Base-by-base conservation (phyloP, 2,329 filamentous ascomycete species). In the Colletotrichum noveboracense region DNA sequence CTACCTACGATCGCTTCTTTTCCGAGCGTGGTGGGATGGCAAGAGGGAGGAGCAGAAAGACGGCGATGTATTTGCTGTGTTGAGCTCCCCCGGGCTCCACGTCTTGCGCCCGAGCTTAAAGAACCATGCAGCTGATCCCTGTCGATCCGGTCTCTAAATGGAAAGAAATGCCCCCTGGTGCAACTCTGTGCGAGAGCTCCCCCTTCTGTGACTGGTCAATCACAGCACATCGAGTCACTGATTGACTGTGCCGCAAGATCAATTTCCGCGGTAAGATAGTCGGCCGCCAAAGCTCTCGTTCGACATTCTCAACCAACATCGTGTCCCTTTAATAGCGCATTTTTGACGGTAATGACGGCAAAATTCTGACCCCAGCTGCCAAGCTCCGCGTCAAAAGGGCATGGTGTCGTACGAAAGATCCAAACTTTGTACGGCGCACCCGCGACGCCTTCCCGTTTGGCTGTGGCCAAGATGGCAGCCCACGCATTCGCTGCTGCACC, bases 231-330 rank as follows among this genome's bases (percentile, higher is more conserved):
- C 34, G 62, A 67, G 64, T 36, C 64, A 75, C 28, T 32, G 38
- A 64, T 56, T 61, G 43, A 43, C 70, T 48, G 70, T 75, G 73
- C 73, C 74, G 74, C 74, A 65, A 26, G 62, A 10, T 30, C 6
- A 58, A 74, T 76, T 65, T 76, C 74, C 56, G 26, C 65, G 21
- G 4, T 24, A 26, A 48, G 9, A 30, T 60, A 24, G 10, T 43
- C 21, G 24, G 7, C 58, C 58, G 38, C 8, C 18, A 24, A n/a
- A 36, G 24, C n/a, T 66, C 9, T 34, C 32, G 64, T 21, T 30
- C 32, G 38, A 73, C 52, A 64, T 65, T 70, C 30, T 32, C 58
- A 32, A 32, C 62, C 28, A 48, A 60, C 48, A 28, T 14, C 24
- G 52, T 34, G 36, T 66, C 13, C 36, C 55, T 28, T 36, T 64